phyloP scores from a whole-genome alignment of 768 basidiomycete genomes.

The Lentinula aciculospora region DNA sequence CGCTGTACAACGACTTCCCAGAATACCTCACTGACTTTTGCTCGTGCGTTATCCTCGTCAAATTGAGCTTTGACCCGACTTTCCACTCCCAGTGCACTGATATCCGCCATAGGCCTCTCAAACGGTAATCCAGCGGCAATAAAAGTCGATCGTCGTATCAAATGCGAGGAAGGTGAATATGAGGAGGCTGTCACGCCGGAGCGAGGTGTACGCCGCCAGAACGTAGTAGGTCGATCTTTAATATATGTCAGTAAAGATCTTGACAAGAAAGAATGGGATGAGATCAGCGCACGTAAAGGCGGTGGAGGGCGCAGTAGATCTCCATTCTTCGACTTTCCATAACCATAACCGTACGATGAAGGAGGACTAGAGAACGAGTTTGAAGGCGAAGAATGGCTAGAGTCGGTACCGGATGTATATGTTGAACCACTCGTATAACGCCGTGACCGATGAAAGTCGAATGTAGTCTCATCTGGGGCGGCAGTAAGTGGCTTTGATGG shows the following conservation, averaged over 20 bases:
- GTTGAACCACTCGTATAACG: constrained; percentile 1
- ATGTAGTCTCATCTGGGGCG: background rate
- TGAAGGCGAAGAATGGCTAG: constrained; percentile 19
- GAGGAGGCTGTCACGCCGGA: constrained; percentile 68
- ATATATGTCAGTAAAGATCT: background rate
- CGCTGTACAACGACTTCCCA: constrained; percentile 9
- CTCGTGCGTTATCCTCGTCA: constrained; percentile 1
- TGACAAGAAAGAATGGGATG: constrained; percentile 9
- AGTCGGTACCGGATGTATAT: background rate
- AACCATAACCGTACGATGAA: constrained; percentile 21
- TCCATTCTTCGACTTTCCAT: constrained; percentile 27
- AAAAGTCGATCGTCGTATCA: constrained; percentile 73
- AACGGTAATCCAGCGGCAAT: constrained; percentile 71
- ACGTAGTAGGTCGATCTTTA: constrained; percentile 74
- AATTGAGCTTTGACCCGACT: constrained; percentile 34
- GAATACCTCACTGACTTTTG: constrained; percentile 7
- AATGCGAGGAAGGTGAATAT: constrained; percentile 69
- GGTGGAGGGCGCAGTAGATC: constrained; percentile 58
- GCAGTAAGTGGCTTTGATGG: constrained; percentile 2
- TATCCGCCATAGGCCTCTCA: constrained; percentile 55
- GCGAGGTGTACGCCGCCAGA: constrained; percentile 70
- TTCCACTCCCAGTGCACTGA: constrained; percentile 59
- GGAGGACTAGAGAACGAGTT: constrained; percentile 18
- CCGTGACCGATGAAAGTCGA: background rate
- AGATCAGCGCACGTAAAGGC: constrained; percentile 46